Evolutionary conservation across 2,329 filamentous ascomycete genomes (phyloP), one percentile per base, ranked within the genome.

Genomic region (Aspergillus sp.): DNA sequence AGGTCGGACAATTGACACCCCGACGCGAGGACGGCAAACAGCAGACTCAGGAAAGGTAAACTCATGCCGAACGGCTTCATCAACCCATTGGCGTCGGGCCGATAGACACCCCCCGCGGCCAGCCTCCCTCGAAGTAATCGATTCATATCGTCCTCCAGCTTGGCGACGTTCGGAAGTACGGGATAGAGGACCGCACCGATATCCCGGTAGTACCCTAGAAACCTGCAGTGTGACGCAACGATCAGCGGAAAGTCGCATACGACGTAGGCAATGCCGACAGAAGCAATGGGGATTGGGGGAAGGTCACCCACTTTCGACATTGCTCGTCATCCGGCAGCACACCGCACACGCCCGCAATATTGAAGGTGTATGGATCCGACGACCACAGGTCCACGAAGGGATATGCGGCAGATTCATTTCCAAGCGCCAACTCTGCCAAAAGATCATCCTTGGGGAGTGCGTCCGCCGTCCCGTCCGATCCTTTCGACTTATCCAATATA

Each of bases 331-430:
- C 81, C 0, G 84, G 84, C 26, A 87, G 70, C 6, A 84, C 82
- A 62, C 80, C 82, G 46, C 82, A 82, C 5, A 87, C 76, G 56
- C 85, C 83, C 39, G 78, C 79, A 9, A 84, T 82, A 65, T 84
- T 81, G 55, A 81, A 77, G 24, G 83, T 78, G 4, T 79, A 84
- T 4, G 81, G 83, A 63, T 86, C 83, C 2, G 83, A 84, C n/a
- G 84, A 84, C 84, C 84, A 87, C 10, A 87, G 75, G 66, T 86
- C 84, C 20, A 86, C 83, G 63, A 87, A 87, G 2, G 84, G 84
- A 64, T 86, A 87, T 20, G 83, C 85, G 2, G 82, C 82, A 45
- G 81, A 83, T 64, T 86, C 83, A 64, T 86, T 86, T 64, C 85
- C 84, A 59, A 87, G 70, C 1, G 84, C 84, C 59, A 87, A 81